Percentiles rank a stretch among this genome's conserved stretches.
Evolutionary conservation across 2,329 filamentous ascomycete species (phyloP).

Genomic region (Pseudohalonectria lignicola): DNA sequence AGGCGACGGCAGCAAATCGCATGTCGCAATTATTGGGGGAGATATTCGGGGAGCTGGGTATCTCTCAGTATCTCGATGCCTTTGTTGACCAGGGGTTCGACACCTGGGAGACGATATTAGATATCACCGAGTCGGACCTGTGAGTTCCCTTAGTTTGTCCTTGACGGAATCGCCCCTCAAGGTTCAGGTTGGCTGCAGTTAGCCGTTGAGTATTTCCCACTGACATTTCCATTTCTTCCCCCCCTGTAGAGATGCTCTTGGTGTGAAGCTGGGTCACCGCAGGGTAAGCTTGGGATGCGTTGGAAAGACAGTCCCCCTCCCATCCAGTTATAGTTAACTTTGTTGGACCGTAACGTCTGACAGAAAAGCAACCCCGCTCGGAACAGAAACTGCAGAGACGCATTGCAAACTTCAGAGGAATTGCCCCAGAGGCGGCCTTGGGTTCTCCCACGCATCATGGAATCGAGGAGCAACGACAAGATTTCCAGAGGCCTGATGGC

Average conservation of each 20-base stretch:
- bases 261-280: conserved; percentile 71
- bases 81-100: conserved; percentile 77
- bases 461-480: conserved; percentile 40
- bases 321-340: too few species aligned
- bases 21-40: conserved; percentile 55
- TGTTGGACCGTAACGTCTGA: too few species aligned
- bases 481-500: conserved; percentile 38
- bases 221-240: too few species aligned
- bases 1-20: conserved; percentile 1
- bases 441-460: conserved; percentile 25
- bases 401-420: conserved; percentile 62
- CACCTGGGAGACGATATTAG: conserved; percentile 71
- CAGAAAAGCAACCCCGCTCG: too few species aligned
- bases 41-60: conserved; percentile 64
- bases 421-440: conserved; percentile 43
- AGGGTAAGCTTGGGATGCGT: conserved; percentile 39
- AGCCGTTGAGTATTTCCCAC: too few species aligned
- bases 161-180: neutral
- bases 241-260: conserved; percentile 63
- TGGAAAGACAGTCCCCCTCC: neutral
- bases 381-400: conserved; percentile 81
- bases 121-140: conserved; percentile 79
- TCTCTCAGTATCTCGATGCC: conserved; percentile 63
- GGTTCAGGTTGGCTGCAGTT: too few species aligned
- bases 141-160: conserved; percentile 27